Percentiles rank a stretch among this genome's conserved stretches.
Evolutionary conservation across 2,329 filamentous ascomycete species (phyloP).

Genomic region (Colletotrichum liaoningense): DNA sequence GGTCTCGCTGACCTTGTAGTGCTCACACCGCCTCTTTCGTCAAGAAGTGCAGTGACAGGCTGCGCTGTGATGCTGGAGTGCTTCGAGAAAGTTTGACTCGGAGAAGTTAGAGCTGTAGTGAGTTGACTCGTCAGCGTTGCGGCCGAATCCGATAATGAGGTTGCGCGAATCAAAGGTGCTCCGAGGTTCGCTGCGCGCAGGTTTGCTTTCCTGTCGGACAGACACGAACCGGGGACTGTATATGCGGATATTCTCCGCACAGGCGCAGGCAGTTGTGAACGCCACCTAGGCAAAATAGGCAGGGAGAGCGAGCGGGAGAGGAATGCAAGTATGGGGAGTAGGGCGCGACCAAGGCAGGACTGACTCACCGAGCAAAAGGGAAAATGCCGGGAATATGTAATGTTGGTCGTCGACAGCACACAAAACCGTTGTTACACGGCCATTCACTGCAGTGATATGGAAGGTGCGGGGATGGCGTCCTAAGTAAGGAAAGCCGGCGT

Average conservation of each 20-base stretch:
- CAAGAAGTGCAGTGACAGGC: not conserved
- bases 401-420: constrained; percentile 6
- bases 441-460: constrained; percentile 14
- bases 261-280: constrained; percentile 10
- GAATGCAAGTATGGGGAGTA: not conserved
- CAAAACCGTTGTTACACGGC: constrained; percentile 19
- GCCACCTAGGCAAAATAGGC: constrained; percentile 16
- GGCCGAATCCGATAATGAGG: not conserved
- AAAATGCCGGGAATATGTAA: not conserved
- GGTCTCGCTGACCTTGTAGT: constrained; percentile 3
- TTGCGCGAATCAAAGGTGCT: not conserved
- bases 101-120: not conserved
- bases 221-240: constrained; percentile 1
- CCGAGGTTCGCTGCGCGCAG: not conserved
- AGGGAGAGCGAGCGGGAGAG: not conserved
- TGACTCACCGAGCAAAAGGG: constrained; percentile 22
- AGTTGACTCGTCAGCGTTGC: constrained; percentile 14
- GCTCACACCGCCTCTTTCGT: constrained; percentile 26
- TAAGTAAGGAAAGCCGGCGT: constrained; percentile 9
- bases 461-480: constrained; percentile 8
- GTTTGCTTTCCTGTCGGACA: not conserved
- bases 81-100: not conserved
- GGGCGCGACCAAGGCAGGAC: constrained; percentile 8
- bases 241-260: constrained; percentile 25
- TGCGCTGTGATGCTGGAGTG: not conserved